These are phyloP conservation scores for Talaromyces sp. DNA, from an alignment of 2,329 filamentous ascomycete species.

Conservation along the genomic window DNA sequence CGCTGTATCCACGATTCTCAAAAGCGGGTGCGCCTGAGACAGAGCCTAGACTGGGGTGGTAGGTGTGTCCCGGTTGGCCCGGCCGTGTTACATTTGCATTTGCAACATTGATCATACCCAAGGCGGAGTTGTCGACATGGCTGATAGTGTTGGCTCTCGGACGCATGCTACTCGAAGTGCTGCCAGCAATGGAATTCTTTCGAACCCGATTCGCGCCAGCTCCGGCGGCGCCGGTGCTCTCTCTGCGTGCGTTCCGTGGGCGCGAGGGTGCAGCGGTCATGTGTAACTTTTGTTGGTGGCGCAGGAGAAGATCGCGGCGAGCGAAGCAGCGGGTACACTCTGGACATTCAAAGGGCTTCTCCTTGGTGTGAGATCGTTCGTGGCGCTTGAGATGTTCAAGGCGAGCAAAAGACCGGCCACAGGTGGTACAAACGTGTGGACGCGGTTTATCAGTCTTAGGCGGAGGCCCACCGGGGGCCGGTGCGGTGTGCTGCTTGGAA, in stretches of 20 bases:
- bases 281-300: constrained; percentile 98
- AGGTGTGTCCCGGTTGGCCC: constrained; percentile 51
- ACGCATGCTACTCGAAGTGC: constrained; percentile 59
- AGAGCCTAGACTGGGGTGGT: constrained; percentile 70
- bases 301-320: constrained; percentile 80
- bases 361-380: constrained; percentile 95
- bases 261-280: constrained; percentile 85
- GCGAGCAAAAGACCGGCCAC: constrained; percentile 85
- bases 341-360: constrained; percentile 97
- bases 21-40: constrained; percentile 52
- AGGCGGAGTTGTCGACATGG: constrained; percentile 73
- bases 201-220: constrained; percentile 69
- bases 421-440: constrained; percentile 89
- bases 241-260: constrained; percentile 75
- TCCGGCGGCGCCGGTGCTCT: constrained; percentile 72
- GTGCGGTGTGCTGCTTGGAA: constrained; percentile 20
- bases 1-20: constrained; percentile 64
- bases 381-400: constrained; percentile 96
- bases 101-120: constrained; percentile 55
- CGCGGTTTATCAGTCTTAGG: constrained; percentile 97
- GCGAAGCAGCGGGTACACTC: constrained; percentile 95
- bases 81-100: constrained; percentile 22
- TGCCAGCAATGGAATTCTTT: constrained; percentile 79
- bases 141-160: constrained; percentile 95
- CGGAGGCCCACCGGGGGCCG: constrained; percentile 57